Base-by-base conservation (phyloP, 306 rosid genomes). In the Cucumis hystrix region DNA sequence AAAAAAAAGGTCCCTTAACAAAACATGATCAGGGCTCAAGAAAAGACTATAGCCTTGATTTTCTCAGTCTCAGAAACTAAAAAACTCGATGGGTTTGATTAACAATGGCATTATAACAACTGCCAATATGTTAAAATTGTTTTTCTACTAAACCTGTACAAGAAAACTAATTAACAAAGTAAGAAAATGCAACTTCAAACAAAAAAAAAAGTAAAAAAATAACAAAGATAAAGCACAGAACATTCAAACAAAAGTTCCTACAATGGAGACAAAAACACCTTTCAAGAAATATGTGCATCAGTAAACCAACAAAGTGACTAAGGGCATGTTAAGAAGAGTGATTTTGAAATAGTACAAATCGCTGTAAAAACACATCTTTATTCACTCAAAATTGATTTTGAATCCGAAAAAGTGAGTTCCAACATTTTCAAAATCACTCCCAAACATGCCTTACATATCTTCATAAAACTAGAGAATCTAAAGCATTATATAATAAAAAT, bases 221-320 rank as follows among this genome's bases (percentile, higher is more conserved):
- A 28, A 60, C 39, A 61, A 61, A 61, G 40, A 30, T 41, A 10
- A 61, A 25, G 10, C 40, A 61, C 10, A 8, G 23, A 64, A 64
- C 43, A 63, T 18, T 30, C 5, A 63, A 33, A 63, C 43, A 33
- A 15, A 23, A n/a, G 16, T 63, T 62, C 43, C 41, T 30, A 61
- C 39, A 28, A 30, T 62, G 43, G 11, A 62, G 16, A 15, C 80
- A 77, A 69, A 33, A 77, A 58, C 79, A 86, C 94, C 91, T 73
- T 79, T 88, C 61, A 94, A 75, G 81, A 90, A 90, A 18, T 20
- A 1, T 20, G 60, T 56, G 12, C 25, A 1, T 5, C 25, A 6
- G 9, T 57, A 9, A 57, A 57, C 62, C 62, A 9, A 7, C 62
- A n/a, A 49, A 49, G 55, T 13, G 55, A 49, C 55, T 45, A 47